phyloP scores from a whole-genome alignment of 352 stramenopile species.

The Thalassiosira ordinaria region DNA sequence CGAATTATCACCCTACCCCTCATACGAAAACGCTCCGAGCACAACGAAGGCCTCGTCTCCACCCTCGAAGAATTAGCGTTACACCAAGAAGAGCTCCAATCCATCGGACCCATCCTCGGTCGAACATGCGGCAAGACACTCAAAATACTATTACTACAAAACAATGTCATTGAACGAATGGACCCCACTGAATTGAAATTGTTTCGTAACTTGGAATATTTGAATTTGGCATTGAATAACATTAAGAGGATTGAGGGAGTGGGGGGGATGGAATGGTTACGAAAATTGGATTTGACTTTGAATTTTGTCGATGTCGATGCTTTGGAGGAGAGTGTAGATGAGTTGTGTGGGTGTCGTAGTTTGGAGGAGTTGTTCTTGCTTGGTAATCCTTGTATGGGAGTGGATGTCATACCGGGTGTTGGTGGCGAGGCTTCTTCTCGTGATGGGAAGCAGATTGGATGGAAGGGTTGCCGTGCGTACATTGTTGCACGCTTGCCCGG shows the following conservation, averaged over 20 bases:
- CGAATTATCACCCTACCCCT: constrained; percentile 86
- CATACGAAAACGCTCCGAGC: constrained; percentile 90
- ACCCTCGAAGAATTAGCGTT: constrained; percentile 93
- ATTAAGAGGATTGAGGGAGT: constrained; percentile 90
- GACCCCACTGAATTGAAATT: constrained; percentile 89
- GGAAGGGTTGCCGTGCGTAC: constrained; percentile 87
- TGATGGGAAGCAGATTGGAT: constrained; percentile 34
- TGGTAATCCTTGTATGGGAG: constrained; percentile 88
- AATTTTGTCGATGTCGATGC: constrained; percentile 94
- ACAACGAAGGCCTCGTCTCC: constrained; percentile 93
- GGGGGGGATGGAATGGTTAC: constrained; percentile 67
- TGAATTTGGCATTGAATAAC: constrained; percentile 96
- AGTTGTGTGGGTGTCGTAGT: constrained; percentile 86
- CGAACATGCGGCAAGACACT: constrained; percentile 89
- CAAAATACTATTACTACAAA: constrained; percentile 95
- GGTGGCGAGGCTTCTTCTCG: too few species aligned
- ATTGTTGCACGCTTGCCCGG: constrained; percentile 89
- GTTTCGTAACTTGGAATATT: constrained; percentile 93
- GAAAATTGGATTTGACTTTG: constrained; percentile 91
- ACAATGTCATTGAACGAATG: constrained; percentile 95
- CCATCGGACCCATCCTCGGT: constrained; percentile 90
- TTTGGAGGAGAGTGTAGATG: constrained; percentile 89
- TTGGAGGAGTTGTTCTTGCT: constrained; percentile 94
- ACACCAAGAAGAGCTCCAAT: constrained; percentile 91
- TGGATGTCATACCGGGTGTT: constrained; percentile 1